These are phyloP conservation scores for carrot (Daucus carota) DNA, from an alignment of 129 eudicot species.

Conservation along the genomic window DNA sequence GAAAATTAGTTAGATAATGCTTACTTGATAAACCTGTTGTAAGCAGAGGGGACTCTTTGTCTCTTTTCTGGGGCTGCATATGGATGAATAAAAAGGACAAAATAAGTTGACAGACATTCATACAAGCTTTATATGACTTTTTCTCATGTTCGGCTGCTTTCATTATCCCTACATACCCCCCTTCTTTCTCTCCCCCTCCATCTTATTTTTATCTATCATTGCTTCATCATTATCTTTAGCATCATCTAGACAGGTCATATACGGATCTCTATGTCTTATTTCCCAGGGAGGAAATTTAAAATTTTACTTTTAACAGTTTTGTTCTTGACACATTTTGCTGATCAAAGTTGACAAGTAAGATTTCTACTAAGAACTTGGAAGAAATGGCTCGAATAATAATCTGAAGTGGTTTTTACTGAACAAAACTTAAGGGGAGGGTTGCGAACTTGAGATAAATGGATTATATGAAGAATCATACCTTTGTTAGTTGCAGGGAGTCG, in stretches of 20 bases:
- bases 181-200: not conserved
- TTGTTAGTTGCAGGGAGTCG: conserved; percentile 79
- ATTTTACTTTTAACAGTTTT: too few species aligned
- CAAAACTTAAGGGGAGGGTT: not conserved
- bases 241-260: conserved; percentile 16
- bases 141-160: conserved; percentile 21
- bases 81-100: conserved; percentile 35
- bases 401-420: not conserved
- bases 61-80: conserved; percentile 96
- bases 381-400: not conserved
- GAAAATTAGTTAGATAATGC: conserved; percentile 6
- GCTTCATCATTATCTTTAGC: conserved; percentile 66
- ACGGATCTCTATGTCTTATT: too few species aligned
- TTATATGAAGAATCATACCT: conserved; percentile 40
- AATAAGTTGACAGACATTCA: conserved; percentile 34
- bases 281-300: conserved; percentile 30
- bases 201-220: not conserved
- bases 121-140: conserved; percentile 36
- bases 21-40: conserved; percentile 98
- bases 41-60: conserved; percentile 99
- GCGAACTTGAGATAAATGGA: not conserved
- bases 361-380: not conserved
- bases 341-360: too few species aligned
- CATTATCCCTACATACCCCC: not conserved
- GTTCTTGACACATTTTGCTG: too few species aligned